A percentile compares a stretch with the other conserved stretches of the same genome.
Evolutionary conservation across 805 yeast genomes (phyloP).

Genomic region (Candida schatavii): DNA sequence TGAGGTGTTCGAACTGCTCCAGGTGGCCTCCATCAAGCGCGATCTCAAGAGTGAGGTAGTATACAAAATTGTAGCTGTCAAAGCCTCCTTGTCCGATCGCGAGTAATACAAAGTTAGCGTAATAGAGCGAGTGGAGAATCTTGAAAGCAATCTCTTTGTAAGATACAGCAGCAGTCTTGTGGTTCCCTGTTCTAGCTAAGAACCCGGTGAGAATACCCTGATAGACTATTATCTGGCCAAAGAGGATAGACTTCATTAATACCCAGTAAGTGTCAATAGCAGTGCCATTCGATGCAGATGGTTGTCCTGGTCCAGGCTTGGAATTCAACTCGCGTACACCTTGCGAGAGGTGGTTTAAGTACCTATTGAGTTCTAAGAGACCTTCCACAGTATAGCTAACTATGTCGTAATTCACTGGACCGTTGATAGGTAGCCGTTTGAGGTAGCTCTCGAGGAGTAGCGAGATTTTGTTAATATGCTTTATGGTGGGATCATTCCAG

Average conservation of each 20-base stretch:
- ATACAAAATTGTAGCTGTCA: slow-evolving; percentile 60
- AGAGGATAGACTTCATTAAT: slow-evolving; percentile 40
- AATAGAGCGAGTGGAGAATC: slow-evolving; percentile 40
- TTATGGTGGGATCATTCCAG: slow-evolving; percentile 16
- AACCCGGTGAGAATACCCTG: slow-evolving; percentile 47
- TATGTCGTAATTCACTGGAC: slow-evolving; percentile 14
- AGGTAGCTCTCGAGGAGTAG: slow-evolving; percentile 40
- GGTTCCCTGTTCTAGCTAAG: slow-evolving; percentile 9
- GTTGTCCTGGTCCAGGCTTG: not conserved
- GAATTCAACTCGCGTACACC: slow-evolving; percentile 7
- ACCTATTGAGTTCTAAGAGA: slow-evolving; percentile 29
- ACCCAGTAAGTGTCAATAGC: slow-evolving; percentile 29
- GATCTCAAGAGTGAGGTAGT: slow-evolving; percentile 46
- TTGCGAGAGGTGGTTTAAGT: slow-evolving; percentile 13
- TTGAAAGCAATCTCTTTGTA: slow-evolving; percentile 19
- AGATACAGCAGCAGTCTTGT: too few species aligned
- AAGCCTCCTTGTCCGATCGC: slow-evolving; percentile 64
- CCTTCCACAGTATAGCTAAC: slow-evolving; percentile 16
- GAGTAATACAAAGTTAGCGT: slow-evolving; percentile 46
- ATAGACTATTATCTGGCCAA: slow-evolving; percentile 47
- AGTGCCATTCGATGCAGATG: slow-evolving; percentile 1
- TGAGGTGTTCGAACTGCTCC: slow-evolving; percentile 28
- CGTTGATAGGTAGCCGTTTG: slow-evolving; percentile 10
- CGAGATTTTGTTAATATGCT: slow-evolving; percentile 49
- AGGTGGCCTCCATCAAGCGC: slow-evolving; percentile 19